Base-by-base conservation (phyloP, 1,284 basidiomycete genomes). In the Marasmius oreades region DNA sequence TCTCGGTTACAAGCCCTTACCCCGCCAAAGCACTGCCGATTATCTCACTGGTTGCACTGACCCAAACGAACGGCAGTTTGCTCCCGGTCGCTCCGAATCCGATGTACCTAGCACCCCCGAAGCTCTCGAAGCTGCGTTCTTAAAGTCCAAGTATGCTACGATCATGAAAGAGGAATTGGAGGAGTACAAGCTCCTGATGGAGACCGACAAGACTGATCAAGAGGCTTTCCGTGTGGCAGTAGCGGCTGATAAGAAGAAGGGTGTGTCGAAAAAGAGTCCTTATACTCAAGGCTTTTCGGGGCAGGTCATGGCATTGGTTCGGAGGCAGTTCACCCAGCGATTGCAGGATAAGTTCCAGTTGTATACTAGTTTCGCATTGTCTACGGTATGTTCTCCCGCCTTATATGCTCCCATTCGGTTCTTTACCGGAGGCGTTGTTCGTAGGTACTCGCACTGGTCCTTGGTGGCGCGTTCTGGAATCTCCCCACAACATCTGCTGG, bases 291-390 rank as follows among this genome's bases (percentile, higher is more conserved):
- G 89, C 1, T 93, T 92, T 71, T 69, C 73, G 42, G 81, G 83
- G 2, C 93, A 95, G 68, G 84, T 93, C 52, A 73, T 76, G 66
- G 87, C 89, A 1, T 76, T 95, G 58, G 80, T 84, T 26, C 77
- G 82, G 54, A 80, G 94, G 34, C 88, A 93, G 70, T 89, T 93
- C 73, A 82, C 85, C 63, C 83, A 88, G 70, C 78, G 84, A 56
- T 71, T 93, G 58, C 93, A 95, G 70, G 91, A 96, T 73, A 80
- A 77, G 57, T 92, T 95, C 70, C 90, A 92, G 66, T 74, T 95
- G 51, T 78, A 80, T 67, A 92, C 90, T 1, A 87, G 85, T 64
- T 88, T 82, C 67, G 70, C 76, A 2, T 71, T 89, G 43, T 77
- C 80, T 1, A 77, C 77, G 8, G 79, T 84, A 56, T 62, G 77